These are phyloP conservation scores for Sphagnum fallax DNA, from an alignment of 228 moss, liverwort and hornwort species.

Conservation along the genomic window DNA sequence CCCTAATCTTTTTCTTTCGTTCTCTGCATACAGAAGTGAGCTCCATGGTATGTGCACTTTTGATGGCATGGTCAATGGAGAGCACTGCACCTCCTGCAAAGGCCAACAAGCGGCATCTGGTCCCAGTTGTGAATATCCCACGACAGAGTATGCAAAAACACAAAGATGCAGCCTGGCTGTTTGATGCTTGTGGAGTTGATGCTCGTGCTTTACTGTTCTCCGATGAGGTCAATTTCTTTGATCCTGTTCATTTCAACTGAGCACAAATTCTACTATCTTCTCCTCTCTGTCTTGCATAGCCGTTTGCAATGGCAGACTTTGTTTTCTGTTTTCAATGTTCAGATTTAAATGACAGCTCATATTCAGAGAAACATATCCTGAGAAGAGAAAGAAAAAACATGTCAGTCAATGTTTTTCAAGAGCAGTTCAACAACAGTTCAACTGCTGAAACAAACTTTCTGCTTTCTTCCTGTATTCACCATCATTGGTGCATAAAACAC, in stretches of 20 bases:
- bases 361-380: neutral
- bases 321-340: neutral
- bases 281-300: too few relatives aligned
- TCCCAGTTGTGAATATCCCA: slow-evolving; percentile 47
- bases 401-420: too few relatives aligned
- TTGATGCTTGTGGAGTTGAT: slow-evolving; percentile 53
- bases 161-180: slow-evolving; percentile 44
- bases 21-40: slow-evolving; percentile 28
- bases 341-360: neutral
- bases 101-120: slow-evolving; percentile 33
- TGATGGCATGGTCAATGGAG: slow-evolving; percentile 47
- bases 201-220: slow-evolving; percentile 36
- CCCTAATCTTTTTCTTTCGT: too few relatives aligned
- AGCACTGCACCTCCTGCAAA: slow-evolving; percentile 14
- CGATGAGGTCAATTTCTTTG: slow-evolving; percentile 23
- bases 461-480: too few relatives aligned
- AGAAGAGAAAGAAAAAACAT: too few relatives aligned
- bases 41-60: slow-evolving; percentile 40
- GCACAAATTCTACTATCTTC: too few relatives aligned
- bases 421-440: too few relatives aligned
- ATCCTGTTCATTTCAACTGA: neutral
- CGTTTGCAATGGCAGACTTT: neutral
- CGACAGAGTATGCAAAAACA: slow-evolving; percentile 51
- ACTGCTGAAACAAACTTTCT: too few relatives aligned
- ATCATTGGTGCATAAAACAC: too few relatives aligned